Conservation (phyloP, 1,284 basidiomycete genomes). For the Lignosus rhinocerotis region DNA sequence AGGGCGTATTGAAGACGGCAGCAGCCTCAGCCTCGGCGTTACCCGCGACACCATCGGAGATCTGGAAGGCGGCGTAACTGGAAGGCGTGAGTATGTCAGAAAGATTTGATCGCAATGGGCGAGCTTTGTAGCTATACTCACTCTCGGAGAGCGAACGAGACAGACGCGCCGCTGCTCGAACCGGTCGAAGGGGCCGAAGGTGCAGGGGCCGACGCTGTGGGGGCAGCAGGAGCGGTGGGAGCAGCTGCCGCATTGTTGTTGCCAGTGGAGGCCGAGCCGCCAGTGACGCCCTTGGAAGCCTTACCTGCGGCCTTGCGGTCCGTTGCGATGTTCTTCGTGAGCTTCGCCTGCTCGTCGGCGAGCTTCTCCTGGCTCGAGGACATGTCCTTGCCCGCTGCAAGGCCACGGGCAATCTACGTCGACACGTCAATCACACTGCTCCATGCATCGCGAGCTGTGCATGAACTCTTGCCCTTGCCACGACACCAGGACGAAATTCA, state of each 20-base stretch:
- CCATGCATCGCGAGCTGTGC: not conserved
- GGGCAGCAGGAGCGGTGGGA: not conserved
- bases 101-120: too few species aligned
- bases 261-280: slow-evolving; percentile 1
- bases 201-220: not conserved
- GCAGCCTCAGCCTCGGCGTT: slow-evolving; percentile 43
- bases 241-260: slow-evolving; percentile 11
- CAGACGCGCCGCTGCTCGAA: too few species aligned
- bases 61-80: slow-evolving; percentile 48
- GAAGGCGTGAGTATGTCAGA: not conserved
- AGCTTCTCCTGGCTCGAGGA: slow-evolving; percentile 32
- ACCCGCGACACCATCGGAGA: slow-evolving; percentile 45
- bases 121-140: not conserved
- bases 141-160: not conserved
- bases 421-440: not conserved
- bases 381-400: slow-evolving; percentile 38
- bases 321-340: slow-evolving; percentile 39
- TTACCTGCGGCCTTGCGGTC: slow-evolving; percentile 36
- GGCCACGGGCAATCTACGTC: slow-evolving; percentile 38
- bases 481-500: too few species aligned
- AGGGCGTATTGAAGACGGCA: slow-evolving; percentile 45
- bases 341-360: slow-evolving; percentile 37
- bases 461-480: not conserved
- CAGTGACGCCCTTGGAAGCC: slow-evolving; percentile 35
- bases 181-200: too few species aligned